Percentiles rank a stretch among this genome's conserved stretches.
Conservation (phyloP, 2,329 filamentous ascomycete genomes). For the Aaosphaeria arxii region DNA sequence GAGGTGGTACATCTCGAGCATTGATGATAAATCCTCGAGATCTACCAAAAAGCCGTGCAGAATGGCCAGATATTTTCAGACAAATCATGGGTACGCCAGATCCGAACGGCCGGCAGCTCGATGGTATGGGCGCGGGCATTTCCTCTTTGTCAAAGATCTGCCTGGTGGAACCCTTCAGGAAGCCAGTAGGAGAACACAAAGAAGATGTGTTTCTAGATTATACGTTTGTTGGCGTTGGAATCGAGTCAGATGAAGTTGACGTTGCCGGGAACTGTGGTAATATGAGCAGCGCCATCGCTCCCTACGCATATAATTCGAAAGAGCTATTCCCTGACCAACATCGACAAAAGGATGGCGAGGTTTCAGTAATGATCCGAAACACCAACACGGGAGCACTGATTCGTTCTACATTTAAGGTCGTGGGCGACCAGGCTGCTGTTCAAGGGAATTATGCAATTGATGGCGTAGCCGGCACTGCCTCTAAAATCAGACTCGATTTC, state of each 20-base stretch:
- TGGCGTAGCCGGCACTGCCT: conserved; percentile 59
- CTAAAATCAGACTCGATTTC: conserved; percentile 60
- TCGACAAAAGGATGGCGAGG: conserved; percentile 26
- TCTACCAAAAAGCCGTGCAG: conserved; percentile 45
- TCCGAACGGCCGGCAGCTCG: conserved; percentile 64
- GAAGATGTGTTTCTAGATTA: conserved; percentile 53
- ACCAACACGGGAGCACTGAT: conserved; percentile 70
- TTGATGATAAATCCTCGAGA: conserved; percentile 57
- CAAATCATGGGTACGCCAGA: conserved; percentile 65
- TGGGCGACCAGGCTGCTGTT: conserved; percentile 47
- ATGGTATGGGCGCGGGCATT: conserved; percentile 68
- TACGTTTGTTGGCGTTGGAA: conserved; percentile 68
- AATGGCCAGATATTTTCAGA: conserved; percentile 56
- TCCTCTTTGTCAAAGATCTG: conserved; percentile 71
- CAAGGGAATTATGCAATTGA: conserved; percentile 60
- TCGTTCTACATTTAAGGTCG: conserved; percentile 54
- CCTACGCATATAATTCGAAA: conserved; percentile 59
- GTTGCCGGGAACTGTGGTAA: conserved; percentile 74
- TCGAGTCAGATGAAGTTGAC: conserved; percentile 60
- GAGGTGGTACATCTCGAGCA: conserved; percentile 68
- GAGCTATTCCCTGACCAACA: conserved; percentile 40
- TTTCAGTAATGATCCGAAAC: conserved; percentile 62
- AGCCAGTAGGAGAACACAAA: not conserved
- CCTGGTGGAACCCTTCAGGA: conserved; percentile 52
- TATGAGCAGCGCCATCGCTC: conserved; percentile 66